Base-by-base conservation (phyloP, 805 yeast species). In the Candida berthetii region DNA sequence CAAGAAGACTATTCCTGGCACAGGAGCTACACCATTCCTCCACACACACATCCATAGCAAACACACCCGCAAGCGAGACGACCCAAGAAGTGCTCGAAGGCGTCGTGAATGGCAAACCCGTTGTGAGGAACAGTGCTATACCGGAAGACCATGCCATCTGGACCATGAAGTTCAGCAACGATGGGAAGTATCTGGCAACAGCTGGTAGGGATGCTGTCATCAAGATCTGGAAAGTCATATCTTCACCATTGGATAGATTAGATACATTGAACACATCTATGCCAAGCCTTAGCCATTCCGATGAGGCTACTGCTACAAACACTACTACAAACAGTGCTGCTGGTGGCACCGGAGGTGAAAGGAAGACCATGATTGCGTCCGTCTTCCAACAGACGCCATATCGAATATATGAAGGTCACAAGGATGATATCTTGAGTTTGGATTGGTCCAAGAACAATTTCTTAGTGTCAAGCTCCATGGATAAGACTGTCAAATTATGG, bases 371-470 rank as follows among this genome's bases (percentile, higher is more conserved):
- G 7, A 74, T 72, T 51, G 95, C 95, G 0, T 91, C 96, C 0
- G 86, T 90, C 2, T 89, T 90, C 58, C 82, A 80, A 48, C 75
- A 79, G 3, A 57, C 55, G 10, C 96, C 97, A 0, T 57, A 70
- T 14, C 69, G 76, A 25, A 71, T 71, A 13, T 83, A 78, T 46
- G 61, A 58, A 34, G 93, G 85, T 15, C 97, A 91, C 60, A 60
- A 74, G 1, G 75, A 74, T 36, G 84, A 87, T 44, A 71, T 91
- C 14, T 59, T 87, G n/a, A 77, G 85, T 10, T 55, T 90, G 28
- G 86, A 85, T 52, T 90, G 97, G 97, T 83, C 95, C 39, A 82
- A 82, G 51, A 89, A 88, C 61, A 82, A 82, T 56, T 90, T 90
- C 50, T 57, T 91, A 25, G 57, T 88, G 1, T 72, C 93, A 0